Base-by-base conservation (phyloP, 1,284 basidiomycete species). In the Cutaneotrichosporon arboriforme region DNA sequence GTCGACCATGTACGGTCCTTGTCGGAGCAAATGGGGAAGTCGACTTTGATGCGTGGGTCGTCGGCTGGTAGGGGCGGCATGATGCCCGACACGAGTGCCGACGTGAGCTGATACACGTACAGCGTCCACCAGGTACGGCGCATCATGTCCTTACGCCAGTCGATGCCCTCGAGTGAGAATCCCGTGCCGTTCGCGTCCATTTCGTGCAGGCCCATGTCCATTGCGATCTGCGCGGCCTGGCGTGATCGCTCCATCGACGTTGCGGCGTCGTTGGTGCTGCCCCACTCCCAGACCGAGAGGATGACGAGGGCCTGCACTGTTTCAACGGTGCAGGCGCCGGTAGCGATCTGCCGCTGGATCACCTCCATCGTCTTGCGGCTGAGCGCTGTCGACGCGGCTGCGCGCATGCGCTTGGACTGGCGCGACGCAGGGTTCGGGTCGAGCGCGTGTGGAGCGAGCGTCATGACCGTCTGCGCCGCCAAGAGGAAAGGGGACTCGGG, bases 231-330 rank as follows among this genome's bases (percentile, higher is more conserved):
- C 8, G 69, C 55, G 1, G 68, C 70, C 26, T 68, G 64, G 20
- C 52, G 59, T 10, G 61, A 54, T 33, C 68, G 51, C 38, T 55
- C 58, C 26, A 66, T 59, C 44, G 68, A 69, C 31, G 51, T 58
- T 3, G 49, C 50, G 1, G 69, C 55, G 47, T 69, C 68, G 34
- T 66, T 69, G 0, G 65, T 62, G 46, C 62, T 63, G 0, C 69
- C 73, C 66, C 73, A 75, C 52, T 76, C 73, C 67, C 72, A 77
- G n/a, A 73, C 57, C 7, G 64, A 61, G 3, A 77, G 62, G 44
- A 74, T 66, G 23, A 60, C 56, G 15, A 76, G 57, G 1, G 70
- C 72, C 54, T 76, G 74, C 1, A 74, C 64, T 45, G 62, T 62
- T 46, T 76, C 72, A 18, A 76, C 44, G 2, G 62, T 59, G 4